Evolutionary conservation across 2,329 filamentous ascomycete species (phyloP), one percentile per base, ranked within the genome.

Genomic region (Rosellinia necatrix): DNA sequence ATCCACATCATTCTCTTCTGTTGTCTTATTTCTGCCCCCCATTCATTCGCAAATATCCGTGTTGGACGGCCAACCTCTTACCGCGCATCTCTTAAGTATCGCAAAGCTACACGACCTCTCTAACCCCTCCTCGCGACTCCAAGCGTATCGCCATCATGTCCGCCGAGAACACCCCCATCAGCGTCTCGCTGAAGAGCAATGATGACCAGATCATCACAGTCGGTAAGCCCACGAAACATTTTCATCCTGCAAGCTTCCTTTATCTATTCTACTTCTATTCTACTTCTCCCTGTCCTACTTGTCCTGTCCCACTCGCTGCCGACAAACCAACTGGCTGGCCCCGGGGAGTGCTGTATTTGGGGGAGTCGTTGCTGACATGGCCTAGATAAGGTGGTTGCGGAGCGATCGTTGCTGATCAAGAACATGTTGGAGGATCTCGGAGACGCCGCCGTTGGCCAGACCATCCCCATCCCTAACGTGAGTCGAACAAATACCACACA

Each of bases 351-450:
- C 6, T 10, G 52, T 57, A 59, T 24, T 37, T 17, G 19, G 19
- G n/a, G 55, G 50, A 58, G 12, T 17, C 10, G 6, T 30, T 55
- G 32, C 66, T 68, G 29, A 67, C 56, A 49, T 24, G 15, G 34
- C 35, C 46, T 60, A 90, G 92, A 96, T 63, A 90, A 91, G 63
- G 80, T 84, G 32, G 90, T 97, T 59, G 91, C 90, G 37, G 91
- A 96, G 80, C 90, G 93, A 64, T 96, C 91, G 3, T 86, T 97
- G 69, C 82, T 99, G 49, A 96, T 99, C 81, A 97, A 96, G 86
- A 96, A 97, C 81, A 88, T 99, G 88, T 84, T 99, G 41, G 92
- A 96, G 71, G 94, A 99, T 78, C 78, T 97, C 43, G 92, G 91
- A 64, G 87, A 88, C 21, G 75, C 82, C 66, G 71, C 72, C 19